These are phyloP conservation scores for Geosmithia flava DNA, from an alignment of 2,329 filamentous ascomycete genomes.

Conservation along the genomic window DNA sequence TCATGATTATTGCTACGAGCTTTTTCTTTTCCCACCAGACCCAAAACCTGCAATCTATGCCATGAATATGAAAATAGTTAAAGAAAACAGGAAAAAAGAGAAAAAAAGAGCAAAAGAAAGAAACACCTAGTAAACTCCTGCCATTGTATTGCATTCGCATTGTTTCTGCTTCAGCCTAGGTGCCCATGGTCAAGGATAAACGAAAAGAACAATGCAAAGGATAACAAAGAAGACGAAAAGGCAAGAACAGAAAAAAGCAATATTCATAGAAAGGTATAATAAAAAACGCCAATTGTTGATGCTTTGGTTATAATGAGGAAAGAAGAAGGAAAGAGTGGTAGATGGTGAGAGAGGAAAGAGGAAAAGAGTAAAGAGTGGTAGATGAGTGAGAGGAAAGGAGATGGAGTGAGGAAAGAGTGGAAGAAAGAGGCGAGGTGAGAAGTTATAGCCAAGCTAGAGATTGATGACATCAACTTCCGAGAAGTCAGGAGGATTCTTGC, in stretches of 20 bases:
- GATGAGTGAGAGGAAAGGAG: not conserved
- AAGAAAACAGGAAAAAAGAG: no score
- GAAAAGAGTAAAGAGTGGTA: not conserved
- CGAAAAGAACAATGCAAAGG: no score
- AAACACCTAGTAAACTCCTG: no score
- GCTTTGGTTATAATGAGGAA: not conserved
- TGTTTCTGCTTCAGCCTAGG: no score
- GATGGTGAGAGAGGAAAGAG: not conserved
- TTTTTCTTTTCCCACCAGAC: no score
- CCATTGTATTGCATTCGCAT: no score
- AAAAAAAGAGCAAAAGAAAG: no score
- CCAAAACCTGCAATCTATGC: no score
- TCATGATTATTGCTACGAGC: no score
- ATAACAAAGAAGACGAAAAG: not conserved
- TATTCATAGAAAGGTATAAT: not conserved
- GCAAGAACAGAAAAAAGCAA: not conserved
- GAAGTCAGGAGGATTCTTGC: slow-evolving; percentile 77
- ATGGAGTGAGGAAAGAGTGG: not conserved
- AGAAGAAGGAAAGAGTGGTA: not conserved
- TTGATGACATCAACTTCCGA: slow-evolving; percentile 79
- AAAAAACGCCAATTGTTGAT: not conserved
- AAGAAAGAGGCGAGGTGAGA: not conserved
- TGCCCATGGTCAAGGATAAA: no score
- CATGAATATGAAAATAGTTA: no score
- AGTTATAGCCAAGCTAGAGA: slow-evolving; percentile 30